Evolutionary conservation across 1,139 yeast species (phyloP).

Genomic region (Blastobotrys apis): DNA sequence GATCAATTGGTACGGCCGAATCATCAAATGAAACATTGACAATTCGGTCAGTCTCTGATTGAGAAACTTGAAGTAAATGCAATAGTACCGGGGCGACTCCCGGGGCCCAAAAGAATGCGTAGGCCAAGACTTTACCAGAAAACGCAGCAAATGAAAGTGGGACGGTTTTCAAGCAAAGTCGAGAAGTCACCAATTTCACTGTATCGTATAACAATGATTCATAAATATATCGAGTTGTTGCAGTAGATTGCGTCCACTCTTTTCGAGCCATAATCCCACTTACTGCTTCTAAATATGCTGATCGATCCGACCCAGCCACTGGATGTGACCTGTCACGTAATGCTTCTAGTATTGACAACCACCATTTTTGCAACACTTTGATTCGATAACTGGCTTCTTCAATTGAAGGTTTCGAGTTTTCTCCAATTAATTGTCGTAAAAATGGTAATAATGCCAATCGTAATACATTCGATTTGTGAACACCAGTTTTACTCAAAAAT

Average conservation of each 20-base stretch:
- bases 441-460: slow-evolving; percentile 66
- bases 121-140: slow-evolving; percentile 75
- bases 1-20: slow-evolving; percentile 24
- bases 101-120: slow-evolving; percentile 56
- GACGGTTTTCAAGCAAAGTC: slow-evolving; percentile 51
- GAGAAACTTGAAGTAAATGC: slow-evolving; percentile 51
- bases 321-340: slow-evolving; percentile 35
- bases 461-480: slow-evolving; percentile 60
- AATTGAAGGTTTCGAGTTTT: slow-evolving; percentile 31
- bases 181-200: slow-evolving; percentile 50
- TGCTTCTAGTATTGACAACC: slow-evolving; percentile 52
- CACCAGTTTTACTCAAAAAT: slow-evolving; percentile 45
- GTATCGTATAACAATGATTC: slow-evolving; percentile 45
- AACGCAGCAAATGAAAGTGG: slow-evolving; percentile 65
- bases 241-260: slow-evolving; percentile 49
- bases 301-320: slow-evolving; percentile 51
- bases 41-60: slow-evolving; percentile 39
- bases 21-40: slow-evolving; percentile 25
- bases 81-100: slow-evolving; percentile 60
- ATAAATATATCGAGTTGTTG: slow-evolving; percentile 19
- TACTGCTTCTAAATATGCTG: slow-evolving; percentile 70
- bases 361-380: slow-evolving; percentile 55
- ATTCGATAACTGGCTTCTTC: slow-evolving; percentile 29
- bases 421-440: slow-evolving; percentile 40
- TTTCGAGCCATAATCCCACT: slow-evolving; percentile 59